Percentiles rank a stretch among this genome's conserved stretches.
Conservation (phyloP, 1,284 basidiomycete genomes). For the Hymenochaete sp. region DNA sequence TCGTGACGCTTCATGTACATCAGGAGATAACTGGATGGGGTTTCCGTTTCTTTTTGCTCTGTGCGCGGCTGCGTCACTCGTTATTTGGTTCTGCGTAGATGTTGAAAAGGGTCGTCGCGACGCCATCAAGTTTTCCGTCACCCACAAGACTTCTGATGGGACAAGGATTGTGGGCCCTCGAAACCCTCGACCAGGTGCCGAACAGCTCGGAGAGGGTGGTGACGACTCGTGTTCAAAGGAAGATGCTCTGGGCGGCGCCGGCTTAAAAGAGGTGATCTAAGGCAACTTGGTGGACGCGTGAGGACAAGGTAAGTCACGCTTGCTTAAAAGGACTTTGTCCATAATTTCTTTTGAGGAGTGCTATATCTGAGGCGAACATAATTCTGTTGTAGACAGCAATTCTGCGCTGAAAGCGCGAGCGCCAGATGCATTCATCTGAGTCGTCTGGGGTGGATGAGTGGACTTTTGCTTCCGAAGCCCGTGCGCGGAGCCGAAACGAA, state of each 20-base stretch:
- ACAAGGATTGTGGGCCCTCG: conserved; percentile 1
- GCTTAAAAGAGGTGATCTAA: neutral
- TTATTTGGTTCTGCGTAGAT: conserved; percentile 70
- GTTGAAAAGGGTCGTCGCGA: conserved; percentile 59
- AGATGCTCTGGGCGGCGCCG: neutral
- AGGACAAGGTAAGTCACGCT: too few species aligned
- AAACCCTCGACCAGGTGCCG: neutral
- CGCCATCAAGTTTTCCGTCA: conserved; percentile 35
- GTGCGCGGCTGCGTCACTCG: conserved; percentile 51
- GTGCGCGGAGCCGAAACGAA: too few species aligned
- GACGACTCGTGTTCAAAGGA: neutral
- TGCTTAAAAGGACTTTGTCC: too few species aligned
- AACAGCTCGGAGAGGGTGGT: too few species aligned
- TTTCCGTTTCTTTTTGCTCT: conserved; percentile 78
- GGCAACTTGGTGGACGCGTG: too few species aligned
- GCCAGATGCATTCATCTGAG: too few species aligned
- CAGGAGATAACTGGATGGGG: conserved; percentile 69
- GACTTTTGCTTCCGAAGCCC: too few species aligned
- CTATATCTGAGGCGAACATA: too few species aligned
- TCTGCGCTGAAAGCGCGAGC: too few species aligned
- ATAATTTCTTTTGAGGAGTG: too few species aligned
- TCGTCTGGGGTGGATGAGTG: too few species aligned
- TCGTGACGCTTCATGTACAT: conserved; percentile 9
- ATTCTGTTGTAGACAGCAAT: too few species aligned
- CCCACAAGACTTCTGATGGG: conserved; percentile 9